Percentiles rank a stretch among this genome's conserved stretches.
Conservation (phyloP, 768 basidiomycete species). For the Leucocoprinus leucothites region DNA sequence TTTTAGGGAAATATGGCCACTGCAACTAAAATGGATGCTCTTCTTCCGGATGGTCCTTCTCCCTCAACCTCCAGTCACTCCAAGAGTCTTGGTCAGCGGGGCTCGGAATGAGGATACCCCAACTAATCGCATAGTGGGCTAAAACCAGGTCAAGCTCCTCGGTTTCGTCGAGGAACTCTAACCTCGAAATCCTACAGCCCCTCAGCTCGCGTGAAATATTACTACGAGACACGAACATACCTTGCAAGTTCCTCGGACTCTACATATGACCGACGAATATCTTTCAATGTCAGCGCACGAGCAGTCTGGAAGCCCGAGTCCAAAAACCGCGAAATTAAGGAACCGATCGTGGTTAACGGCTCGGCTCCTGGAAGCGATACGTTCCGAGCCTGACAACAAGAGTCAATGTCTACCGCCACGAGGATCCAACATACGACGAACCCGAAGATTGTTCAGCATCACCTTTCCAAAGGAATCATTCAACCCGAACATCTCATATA, state of each 20-base stretch:
- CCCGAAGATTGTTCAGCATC: constrained; percentile 87
- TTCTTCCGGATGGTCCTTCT: constrained; percentile 9
- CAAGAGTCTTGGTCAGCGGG: constrained; percentile 20
- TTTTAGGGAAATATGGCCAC: not conserved
- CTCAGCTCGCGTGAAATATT: not conserved
- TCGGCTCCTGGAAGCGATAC: constrained; percentile 72
- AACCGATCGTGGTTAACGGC: constrained; percentile 55
- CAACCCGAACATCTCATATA: constrained; percentile 94
- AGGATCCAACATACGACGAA: constrained; percentile 25
- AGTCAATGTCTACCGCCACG: not conserved
- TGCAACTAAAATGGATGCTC: not conserved
- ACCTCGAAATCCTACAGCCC: constrained; percentile 57
- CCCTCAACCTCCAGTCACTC: constrained; percentile 35
- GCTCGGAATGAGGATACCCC: constrained; percentile 42
- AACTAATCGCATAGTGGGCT: constrained; percentile 85
- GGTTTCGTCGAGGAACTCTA: constrained; percentile 91
- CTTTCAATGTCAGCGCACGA: constrained; percentile 61
- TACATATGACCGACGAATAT: constrained; percentile 57
- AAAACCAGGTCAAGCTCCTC: constrained; percentile 93
- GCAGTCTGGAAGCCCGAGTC: constrained; percentile 52
- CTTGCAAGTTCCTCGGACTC: constrained; percentile 49
- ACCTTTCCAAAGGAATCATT: constrained; percentile 88
- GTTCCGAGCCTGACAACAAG: constrained; percentile 54
- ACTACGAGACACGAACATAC: constrained; percentile 30
- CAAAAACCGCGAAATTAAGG: constrained; percentile 59